Base-by-base conservation (phyloP, 441 rosid genomes). In the Adansonia grandidieri region DNA sequence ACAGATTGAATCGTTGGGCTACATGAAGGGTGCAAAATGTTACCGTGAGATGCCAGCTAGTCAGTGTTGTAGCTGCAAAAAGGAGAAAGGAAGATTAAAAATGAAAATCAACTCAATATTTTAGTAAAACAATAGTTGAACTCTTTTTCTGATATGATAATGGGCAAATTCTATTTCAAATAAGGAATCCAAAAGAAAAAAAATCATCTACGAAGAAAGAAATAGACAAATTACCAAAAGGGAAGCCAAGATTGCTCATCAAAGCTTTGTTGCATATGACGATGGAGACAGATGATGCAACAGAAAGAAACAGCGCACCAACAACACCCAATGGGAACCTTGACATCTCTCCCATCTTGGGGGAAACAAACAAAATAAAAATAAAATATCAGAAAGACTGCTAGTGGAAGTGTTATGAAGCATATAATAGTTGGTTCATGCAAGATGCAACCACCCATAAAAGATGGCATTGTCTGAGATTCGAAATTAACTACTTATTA, bases 201-300 rank as follows among this genome's bases (percentile, higher is more conserved):
- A 1, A 22, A 2, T 58, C 32, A 3, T 60, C 4, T 17, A 66
- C 19, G 20, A 70, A 48, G 9, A 48, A 20, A 48, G 7, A 14
- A 58, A 77, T 42, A 19, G 14, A n/a, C 5, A 17, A 71, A 4
- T 87, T 89, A 93, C 99, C 99, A 81, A 96, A 96, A 53, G 98
- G 98, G 86, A 96, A 96, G 81, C 98, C 98, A 22, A 96, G 97
- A 80, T 94, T 91, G 87, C 97, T 91, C 97, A 96, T 96, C 81
- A 96, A 83, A 85, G 99, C 99, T 88, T 96, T 96, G 88, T 96
- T 96, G 90, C 99, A 96, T 22, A 96, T 93, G 79, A 94, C 99
- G 84, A 96, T 96, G 77, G 99, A 94, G 70, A 96, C 98, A 48
- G 99, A 96, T 66, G 98, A 96, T 64, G 97, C 98, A 80, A 96